Conservation (phyloP, 805 yeast genomes). For the Kazachstania psychrophila region DNA sequence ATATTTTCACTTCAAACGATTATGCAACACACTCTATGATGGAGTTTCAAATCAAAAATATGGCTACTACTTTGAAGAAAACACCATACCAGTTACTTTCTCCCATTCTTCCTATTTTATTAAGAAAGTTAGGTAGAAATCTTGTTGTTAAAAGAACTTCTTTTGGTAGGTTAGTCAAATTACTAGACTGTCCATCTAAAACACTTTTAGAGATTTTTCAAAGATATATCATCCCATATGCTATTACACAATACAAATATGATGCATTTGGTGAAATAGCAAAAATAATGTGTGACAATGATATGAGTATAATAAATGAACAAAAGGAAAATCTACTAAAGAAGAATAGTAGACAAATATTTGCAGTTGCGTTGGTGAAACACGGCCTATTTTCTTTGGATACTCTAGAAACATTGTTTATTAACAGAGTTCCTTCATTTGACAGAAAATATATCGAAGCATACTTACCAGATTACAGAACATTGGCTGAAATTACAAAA, state of each 20-base stretch:
- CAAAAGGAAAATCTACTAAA: slow-evolving; percentile 18
- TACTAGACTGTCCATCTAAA: slow-evolving; percentile 52
- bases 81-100: slow-evolving; percentile 75
- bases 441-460: slow-evolving; percentile 20
- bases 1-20: slow-evolving; percentile 53
- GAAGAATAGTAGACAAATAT: slow-evolving; percentile 28
- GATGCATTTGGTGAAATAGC: slow-evolving; percentile 42
- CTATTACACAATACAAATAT: slow-evolving; percentile 55
- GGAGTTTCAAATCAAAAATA: slow-evolving; percentile 52
- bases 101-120: slow-evolving; percentile 68
- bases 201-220: slow-evolving; percentile 62
- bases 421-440: slow-evolving; percentile 24
- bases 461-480: slow-evolving; percentile 26
- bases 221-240: slow-evolving; percentile 65
- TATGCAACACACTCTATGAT: slow-evolving; percentile 53
- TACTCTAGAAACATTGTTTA: slow-evolving; percentile 23
- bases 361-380: slow-evolving; percentile 29
- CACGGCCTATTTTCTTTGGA: slow-evolving; percentile 26
- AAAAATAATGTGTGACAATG: slow-evolving; percentile 22
- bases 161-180: slow-evolving; percentile 50
- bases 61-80: slow-evolving; percentile 46
- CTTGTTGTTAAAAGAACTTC: slow-evolving; percentile 42
- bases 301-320: slow-evolving; percentile 12
- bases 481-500: slow-evolving; percentile 28
- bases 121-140: slow-evolving; percentile 52